Percentiles rank a stretch among this genome's conserved stretches.
These are phyloP conservation scores for Trichothecium sympodiale DNA, from an alignment of 2,329 filamentous ascomycete species.

Conservation along the genomic window DNA sequence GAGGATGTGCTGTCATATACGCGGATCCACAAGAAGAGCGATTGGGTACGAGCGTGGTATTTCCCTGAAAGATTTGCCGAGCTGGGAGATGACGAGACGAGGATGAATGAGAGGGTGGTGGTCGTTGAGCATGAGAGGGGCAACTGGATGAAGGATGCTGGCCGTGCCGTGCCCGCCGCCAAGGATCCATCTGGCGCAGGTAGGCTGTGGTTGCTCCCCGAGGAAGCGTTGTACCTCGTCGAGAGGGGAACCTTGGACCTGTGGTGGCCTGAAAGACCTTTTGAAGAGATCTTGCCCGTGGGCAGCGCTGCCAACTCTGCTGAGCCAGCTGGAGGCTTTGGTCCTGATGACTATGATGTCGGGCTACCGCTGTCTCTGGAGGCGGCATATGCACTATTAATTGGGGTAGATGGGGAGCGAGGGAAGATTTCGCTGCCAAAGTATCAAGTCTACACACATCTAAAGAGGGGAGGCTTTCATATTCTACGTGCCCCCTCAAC, in stretches of 20 bases:
- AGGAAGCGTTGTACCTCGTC: conserved; percentile 82
- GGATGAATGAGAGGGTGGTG: conserved; percentile 42
- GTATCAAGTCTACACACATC: conserved; percentile 77
- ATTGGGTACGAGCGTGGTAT: conserved; percentile 60
- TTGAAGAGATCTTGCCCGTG: conserved; percentile 36
- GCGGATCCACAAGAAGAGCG: conserved; percentile 59
- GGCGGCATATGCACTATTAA: conserved; percentile 75
- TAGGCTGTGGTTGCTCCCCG: conserved; percentile 74
- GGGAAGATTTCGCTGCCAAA: conserved; percentile 60
- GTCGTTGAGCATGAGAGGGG: conserved; percentile 63
- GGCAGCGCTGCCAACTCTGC: conserved; percentile 12
- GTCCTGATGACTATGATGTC: conserved; percentile 37
- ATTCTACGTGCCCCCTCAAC: conserved; percentile 53
- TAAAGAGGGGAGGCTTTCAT: conserved; percentile 75
- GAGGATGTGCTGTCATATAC: conserved; percentile 74
- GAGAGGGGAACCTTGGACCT: conserved; percentile 83
- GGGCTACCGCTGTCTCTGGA: conserved; percentile 84
- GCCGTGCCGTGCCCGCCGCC: conserved; percentile 48
- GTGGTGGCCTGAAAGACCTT: conserved; percentile 59
- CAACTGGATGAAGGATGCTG: conserved; percentile 64
- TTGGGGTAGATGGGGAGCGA: conserved; percentile 55
- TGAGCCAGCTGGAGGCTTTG: conserved; percentile 9
- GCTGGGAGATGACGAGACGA: conserved; percentile 15
- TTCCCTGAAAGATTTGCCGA: conserved; percentile 47
- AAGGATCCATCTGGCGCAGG: conserved; percentile 44